Conservation (phyloP, 2,329 filamentous ascomycete species). For the Xylariaceae sp. region DNA sequence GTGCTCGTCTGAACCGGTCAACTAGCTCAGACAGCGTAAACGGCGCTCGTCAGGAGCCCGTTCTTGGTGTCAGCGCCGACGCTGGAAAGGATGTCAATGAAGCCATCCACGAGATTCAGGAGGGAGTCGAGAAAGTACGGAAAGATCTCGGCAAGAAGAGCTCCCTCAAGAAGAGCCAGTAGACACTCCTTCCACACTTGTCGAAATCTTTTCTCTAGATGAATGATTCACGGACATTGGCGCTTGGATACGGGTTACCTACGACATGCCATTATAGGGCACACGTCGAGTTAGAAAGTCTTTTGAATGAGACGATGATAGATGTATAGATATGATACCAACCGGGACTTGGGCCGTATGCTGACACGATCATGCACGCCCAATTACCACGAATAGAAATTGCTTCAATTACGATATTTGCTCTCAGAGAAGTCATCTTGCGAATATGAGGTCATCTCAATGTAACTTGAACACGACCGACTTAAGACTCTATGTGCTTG, state of each 20-base stretch:
- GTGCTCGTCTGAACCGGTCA: slow-evolving; percentile 43
- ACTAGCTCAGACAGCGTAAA: slow-evolving; percentile 54
- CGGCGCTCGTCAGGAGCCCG: slow-evolving; percentile 48
- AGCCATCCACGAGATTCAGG: slow-evolving; percentile 66
- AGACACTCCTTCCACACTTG: slow-evolving; percentile 5
- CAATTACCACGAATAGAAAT: neutral
- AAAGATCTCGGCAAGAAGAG: slow-evolving; percentile 13
- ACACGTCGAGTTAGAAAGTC: neutral
- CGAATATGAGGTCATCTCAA: too few relatives aligned
- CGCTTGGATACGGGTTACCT: neutral
- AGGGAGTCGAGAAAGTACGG: slow-evolving; percentile 60
- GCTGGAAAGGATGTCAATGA: slow-evolving; percentile 70
- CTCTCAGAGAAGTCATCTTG: neutral
- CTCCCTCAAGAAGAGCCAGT: slow-evolving; percentile 10
- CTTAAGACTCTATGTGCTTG: too few relatives aligned
- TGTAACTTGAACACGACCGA: too few relatives aligned
- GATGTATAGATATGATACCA: slow-evolving; percentile 5
- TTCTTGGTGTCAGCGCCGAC: slow-evolving; percentile 75
- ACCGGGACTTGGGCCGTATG: neutral
- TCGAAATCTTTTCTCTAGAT: neutral
- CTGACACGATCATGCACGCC: neutral
- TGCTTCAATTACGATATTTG: neutral
- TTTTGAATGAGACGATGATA: slow-evolving; percentile 5
- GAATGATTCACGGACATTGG: neutral
- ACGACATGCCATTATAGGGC: neutral